These are phyloP conservation scores for Chaetothyriales sp. DNA, from an alignment of 2,329 filamentous ascomycete genomes.

Conservation along the genomic window DNA sequence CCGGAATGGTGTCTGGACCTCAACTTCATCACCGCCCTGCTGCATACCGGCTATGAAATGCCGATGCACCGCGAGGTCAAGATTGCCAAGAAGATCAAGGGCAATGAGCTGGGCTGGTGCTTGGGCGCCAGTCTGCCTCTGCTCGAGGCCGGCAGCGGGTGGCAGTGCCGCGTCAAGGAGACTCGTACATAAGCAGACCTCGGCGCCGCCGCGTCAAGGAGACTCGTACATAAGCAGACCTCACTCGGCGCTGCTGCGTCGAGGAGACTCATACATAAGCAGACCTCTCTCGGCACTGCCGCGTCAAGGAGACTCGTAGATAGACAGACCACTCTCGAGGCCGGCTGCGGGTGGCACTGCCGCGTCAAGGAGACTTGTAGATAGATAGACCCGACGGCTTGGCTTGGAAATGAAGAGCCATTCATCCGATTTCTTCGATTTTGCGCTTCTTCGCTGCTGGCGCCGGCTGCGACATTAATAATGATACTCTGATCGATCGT, in stretches of 20 bases:
- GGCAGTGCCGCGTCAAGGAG: conserved; percentile 76
- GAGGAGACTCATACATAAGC: conserved; percentile 51
- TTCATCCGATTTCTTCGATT: too few relatives aligned
- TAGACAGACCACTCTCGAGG: too few relatives aligned
- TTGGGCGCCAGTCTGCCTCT: conserved; percentile 86
- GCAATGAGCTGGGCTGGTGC: conserved; percentile 95
- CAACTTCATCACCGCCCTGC: conserved; percentile 85
- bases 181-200: conserved; percentile 43
- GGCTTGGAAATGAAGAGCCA: too few relatives aligned
- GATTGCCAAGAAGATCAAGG: conserved; percentile 98
- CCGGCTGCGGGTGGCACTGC: too few relatives aligned
- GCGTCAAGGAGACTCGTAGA: too few relatives aligned
- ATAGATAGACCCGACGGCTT: too few relatives aligned
- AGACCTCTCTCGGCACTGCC: too few relatives aligned
- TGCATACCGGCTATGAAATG: conserved; percentile 97
- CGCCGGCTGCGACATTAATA: not conserved
- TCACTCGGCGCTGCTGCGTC: too few relatives aligned
- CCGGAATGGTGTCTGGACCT: conserved; percentile 90
- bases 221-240: conserved; percentile 43
- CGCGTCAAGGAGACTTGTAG: too few relatives aligned
- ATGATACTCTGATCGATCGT: too few relatives aligned
- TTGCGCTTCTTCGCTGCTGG: not conserved
- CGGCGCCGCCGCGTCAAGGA: conserved; percentile 73
- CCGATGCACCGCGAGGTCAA: conserved; percentile 89
- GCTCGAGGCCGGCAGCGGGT: conserved; percentile 67